Percentiles rank a stretch among this genome's conserved stretches.
phyloP scores from a whole-genome alignment of 768 basidiomycete genomes.

The Xanthoconium purpureum region DNA sequence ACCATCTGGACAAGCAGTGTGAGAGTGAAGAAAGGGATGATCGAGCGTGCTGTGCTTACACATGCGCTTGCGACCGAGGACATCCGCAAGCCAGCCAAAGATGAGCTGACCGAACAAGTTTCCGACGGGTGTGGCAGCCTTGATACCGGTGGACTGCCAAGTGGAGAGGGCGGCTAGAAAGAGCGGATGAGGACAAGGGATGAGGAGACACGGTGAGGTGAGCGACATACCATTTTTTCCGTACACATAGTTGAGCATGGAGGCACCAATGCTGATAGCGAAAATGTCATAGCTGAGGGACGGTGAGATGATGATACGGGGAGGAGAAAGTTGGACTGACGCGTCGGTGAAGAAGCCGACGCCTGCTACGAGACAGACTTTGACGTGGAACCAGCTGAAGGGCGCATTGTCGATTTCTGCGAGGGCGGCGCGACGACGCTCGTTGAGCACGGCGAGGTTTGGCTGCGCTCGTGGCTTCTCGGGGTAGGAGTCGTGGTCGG shows the following conservation, averaged over 20 bases:
- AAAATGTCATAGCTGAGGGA: constrained; percentile 68
- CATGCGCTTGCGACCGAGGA: constrained; percentile 76
- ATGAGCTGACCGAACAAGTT: constrained; percentile 72
- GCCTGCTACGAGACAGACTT: constrained; percentile 66
- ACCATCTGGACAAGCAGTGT: constrained; percentile 36
- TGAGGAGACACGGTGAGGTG: neutral
- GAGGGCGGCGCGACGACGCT: constrained; percentile 75
- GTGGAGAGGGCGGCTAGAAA: constrained; percentile 31
- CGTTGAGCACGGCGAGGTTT: constrained; percentile 49
- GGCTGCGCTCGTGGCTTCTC: constrained; percentile 19
- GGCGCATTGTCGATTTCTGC: constrained; percentile 83
- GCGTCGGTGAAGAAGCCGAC: constrained; percentile 92
- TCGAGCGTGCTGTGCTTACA: constrained; percentile 43
- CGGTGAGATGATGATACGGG: neutral
- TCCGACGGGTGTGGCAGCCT: constrained; percentile 74
- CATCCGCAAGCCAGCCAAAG: constrained; percentile 80
- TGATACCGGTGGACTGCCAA: constrained; percentile 74
- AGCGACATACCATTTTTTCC: constrained; percentile 29
- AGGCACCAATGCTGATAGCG: constrained; percentile 81
- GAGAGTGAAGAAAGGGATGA: neutral
- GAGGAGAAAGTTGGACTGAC: constrained; percentile 33
- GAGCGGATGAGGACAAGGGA: neutral
- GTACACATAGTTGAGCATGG: constrained; percentile 84
- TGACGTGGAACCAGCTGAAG: constrained; percentile 85
- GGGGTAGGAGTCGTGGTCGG: constrained; percentile 30